Conservation (phyloP, 805 yeast genomes). For the Pichia nakasei region DNA sequence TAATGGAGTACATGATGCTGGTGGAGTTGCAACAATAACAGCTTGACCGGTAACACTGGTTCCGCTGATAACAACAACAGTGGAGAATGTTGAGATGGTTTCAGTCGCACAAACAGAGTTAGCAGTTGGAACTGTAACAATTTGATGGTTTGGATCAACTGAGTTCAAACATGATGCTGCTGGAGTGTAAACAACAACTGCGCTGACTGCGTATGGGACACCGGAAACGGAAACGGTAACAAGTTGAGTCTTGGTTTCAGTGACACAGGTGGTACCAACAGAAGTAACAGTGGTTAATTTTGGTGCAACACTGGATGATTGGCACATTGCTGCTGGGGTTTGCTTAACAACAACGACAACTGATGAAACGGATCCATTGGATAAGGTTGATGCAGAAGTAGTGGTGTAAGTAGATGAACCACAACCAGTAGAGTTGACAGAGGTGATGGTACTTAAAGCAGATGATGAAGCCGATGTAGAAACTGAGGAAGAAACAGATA, state of each 20-base stretch:
- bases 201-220: not conserved
- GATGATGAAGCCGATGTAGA: not conserved
- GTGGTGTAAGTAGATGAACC: slow-evolving; percentile 2
- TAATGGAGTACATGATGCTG: not conserved
- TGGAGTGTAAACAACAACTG: slow-evolving; percentile 1
- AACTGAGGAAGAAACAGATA: too few species aligned
- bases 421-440: not conserved
- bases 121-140: too few species aligned
- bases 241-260: too few species aligned
- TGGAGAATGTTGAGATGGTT: not conserved
- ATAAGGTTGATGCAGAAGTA: not conserved
- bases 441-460: not conserved
- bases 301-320: too few species aligned
- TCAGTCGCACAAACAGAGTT: too few species aligned
- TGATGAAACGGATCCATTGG: not conserved
- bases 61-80: not conserved
- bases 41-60: not conserved
- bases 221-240: not conserved
- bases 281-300: not conserved
- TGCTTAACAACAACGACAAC: slow-evolving; percentile 3
- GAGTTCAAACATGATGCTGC: not conserved
- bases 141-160: too few species aligned
- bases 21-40: not conserved
- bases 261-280: not conserved
- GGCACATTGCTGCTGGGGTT: slow-evolving; percentile 2